Conservation (phyloP, 2,329 filamentous ascomycete species). For the Ophioceras dolichostomum region DNA sequence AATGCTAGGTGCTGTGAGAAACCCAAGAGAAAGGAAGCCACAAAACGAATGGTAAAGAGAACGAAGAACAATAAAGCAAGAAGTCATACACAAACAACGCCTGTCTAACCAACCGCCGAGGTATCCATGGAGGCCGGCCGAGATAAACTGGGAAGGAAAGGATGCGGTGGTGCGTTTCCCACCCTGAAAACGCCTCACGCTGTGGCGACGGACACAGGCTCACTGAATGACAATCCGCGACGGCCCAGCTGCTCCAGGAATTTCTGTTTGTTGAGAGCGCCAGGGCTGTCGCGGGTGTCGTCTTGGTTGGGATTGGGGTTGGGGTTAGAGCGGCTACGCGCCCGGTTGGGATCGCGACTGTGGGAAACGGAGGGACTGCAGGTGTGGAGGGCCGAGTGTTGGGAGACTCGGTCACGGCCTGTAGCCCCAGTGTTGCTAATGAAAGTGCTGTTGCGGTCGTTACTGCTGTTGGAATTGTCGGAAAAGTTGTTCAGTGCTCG, state of each 20-base stretch:
- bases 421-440: too few relatives aligned
- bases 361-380: too few relatives aligned
- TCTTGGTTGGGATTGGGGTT: slow-evolving; percentile 1
- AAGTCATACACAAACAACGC: background rate
- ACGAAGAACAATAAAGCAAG: background rate
- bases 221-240: slow-evolving; percentile 5
- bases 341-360: too few relatives aligned
- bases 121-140: background rate
- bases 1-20: too few relatives aligned
- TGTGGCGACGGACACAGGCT: too few relatives aligned
- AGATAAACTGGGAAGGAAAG: background rate
- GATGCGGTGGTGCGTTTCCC: slow-evolving; percentile 4
- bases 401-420: too few relatives aligned
- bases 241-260: slow-evolving; percentile 4
- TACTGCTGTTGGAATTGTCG: too few relatives aligned
- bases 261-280: slow-evolving; percentile 1
- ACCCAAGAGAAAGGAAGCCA: background rate
- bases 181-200: too few relatives aligned
- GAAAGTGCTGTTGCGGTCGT: too few relatives aligned
- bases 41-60: background rate
- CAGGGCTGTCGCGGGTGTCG: too few relatives aligned
- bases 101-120: background rate
- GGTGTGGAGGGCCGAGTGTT: too few relatives aligned
- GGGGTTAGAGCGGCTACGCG: slow-evolving; percentile 3
- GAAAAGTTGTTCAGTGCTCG: too few relatives aligned